Evolutionary conservation across 2,329 filamentous ascomycete genomes (phyloP).

Genomic region (Paracoccidioides lutzii): DNA sequence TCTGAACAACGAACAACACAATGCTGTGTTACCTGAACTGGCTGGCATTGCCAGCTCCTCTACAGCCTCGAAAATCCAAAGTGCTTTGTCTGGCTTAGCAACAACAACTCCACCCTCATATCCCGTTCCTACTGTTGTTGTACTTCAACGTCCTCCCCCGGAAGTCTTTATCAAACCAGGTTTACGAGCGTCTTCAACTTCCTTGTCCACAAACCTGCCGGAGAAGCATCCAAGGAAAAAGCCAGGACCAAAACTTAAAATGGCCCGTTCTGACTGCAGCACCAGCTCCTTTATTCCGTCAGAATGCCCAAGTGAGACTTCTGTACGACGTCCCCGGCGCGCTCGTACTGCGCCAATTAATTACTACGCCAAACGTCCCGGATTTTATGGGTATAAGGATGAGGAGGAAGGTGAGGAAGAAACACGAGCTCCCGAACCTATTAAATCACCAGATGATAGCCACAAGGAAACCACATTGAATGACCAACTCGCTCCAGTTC

Average conservation of each 20-base stretch:
- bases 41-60: background rate
- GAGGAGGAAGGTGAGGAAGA: background rate
- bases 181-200: background rate
- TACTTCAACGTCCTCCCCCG: background rate
- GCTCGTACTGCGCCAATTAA: slow-evolving; percentile 18
- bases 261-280: background rate
- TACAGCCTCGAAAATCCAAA: background rate
- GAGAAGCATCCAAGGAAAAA: background rate
- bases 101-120: background rate
- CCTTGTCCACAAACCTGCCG: background rate
- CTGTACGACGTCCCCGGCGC: slow-evolving; percentile 16
- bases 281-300: background rate
- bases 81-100: background rate
- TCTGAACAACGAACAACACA: background rate
- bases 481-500: background rate
- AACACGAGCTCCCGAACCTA: background rate
- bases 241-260: background rate
- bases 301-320: background rate
- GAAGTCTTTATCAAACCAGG: background rate
- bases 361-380: slow-evolving; percentile 18
- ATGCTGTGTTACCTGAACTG: background rate
- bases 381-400: slow-evolving; percentile 10
- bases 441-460: background rate
- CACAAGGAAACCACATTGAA: background rate
- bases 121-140: background rate